phyloP scores from a whole-genome alignment of 805 yeast species.

The Hanseniaspora mollemarum region DNA sequence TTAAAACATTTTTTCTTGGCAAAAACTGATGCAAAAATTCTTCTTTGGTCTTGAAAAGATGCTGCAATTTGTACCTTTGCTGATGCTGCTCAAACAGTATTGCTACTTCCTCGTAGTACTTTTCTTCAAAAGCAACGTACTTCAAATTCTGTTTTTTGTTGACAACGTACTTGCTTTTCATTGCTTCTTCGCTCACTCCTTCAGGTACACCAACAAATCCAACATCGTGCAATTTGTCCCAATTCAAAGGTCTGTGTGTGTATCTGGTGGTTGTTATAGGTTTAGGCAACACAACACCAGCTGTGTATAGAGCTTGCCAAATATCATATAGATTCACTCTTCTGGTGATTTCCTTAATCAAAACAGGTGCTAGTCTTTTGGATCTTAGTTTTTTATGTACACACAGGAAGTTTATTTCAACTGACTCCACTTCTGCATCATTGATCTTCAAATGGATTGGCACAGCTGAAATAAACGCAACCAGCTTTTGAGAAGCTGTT shows the following conservation, averaged over 20 bases:
- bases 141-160: constrained; percentile 41
- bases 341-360: constrained; percentile 88
- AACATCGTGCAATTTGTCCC: constrained; percentile 80
- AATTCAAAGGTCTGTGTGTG: constrained; percentile 85
- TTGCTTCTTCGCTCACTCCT: constrained; percentile 53
- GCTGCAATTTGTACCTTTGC: constrained; percentile 58
- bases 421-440: constrained; percentile 45
- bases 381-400: constrained; percentile 86
- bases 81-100: constrained; percentile 53
- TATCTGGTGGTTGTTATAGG: constrained; percentile 83
- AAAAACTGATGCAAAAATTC: constrained; percentile 77
- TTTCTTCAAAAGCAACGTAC: constrained; percentile 39
- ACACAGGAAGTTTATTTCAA: constrained; percentile 86
- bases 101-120: constrained; percentile 56
- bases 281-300: constrained; percentile 83
- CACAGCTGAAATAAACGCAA: constrained; percentile 85
- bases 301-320: constrained; percentile 95
- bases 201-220: constrained; percentile 78
- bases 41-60: constrained; percentile 47
- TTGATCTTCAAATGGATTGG: constrained; percentile 62
- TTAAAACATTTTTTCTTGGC: constrained; percentile 51
- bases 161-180: constrained; percentile 57
- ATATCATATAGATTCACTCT: constrained; percentile 72
- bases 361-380: constrained; percentile 88
- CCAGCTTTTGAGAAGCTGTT: constrained; percentile 57